Percentiles rank a stretch among this genome's conserved stretches.
Evolutionary conservation across 2,329 filamentous ascomycete genomes (phyloP).

Genomic region (Aspergillus persii): DNA sequence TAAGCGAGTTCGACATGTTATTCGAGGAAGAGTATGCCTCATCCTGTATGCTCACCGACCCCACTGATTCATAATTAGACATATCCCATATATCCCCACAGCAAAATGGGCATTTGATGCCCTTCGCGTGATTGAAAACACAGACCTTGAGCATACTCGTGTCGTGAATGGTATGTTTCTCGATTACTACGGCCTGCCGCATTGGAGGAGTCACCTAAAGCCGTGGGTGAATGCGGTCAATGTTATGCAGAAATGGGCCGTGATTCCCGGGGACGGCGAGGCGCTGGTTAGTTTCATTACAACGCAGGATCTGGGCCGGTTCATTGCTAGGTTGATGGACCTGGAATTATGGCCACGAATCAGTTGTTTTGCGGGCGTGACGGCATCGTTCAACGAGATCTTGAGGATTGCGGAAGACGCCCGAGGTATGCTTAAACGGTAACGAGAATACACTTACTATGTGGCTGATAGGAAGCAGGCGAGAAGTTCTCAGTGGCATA

Average conservation of each 20-base stretch:
- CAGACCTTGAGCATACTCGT: not conserved
- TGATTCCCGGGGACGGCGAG: not conserved
- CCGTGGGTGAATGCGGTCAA: conserved; percentile 5
- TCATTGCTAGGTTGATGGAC: conserved; percentile 4
- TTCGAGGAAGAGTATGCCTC: conserved; percentile 1
- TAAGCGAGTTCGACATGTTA: conserved; percentile 3
- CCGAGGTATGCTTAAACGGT: not conserved
- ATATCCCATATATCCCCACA: not conserved
- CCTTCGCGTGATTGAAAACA: not conserved
- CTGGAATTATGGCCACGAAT: not conserved
- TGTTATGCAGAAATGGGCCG: not conserved
- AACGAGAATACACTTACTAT: not conserved
- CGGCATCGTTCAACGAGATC: not conserved
- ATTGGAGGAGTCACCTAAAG: conserved; percentile 1
- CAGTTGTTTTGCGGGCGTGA: not conserved
- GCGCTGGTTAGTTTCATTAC: not conserved
- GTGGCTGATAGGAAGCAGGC: not conserved
- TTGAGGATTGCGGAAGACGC: not conserved
- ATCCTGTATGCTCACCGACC: too few relatives aligned
- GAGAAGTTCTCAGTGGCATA: not conserved
- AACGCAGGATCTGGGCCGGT: conserved; percentile 1
- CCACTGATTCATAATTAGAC: not conserved
- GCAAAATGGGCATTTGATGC: conserved; percentile 4
- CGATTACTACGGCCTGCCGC: conserved; percentile 2
- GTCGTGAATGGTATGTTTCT: conserved; percentile 4